These are phyloP conservation scores for Lyophyllum atratum DNA, from an alignment of 768 basidiomycete genomes.

Conservation along the genomic window DNA sequence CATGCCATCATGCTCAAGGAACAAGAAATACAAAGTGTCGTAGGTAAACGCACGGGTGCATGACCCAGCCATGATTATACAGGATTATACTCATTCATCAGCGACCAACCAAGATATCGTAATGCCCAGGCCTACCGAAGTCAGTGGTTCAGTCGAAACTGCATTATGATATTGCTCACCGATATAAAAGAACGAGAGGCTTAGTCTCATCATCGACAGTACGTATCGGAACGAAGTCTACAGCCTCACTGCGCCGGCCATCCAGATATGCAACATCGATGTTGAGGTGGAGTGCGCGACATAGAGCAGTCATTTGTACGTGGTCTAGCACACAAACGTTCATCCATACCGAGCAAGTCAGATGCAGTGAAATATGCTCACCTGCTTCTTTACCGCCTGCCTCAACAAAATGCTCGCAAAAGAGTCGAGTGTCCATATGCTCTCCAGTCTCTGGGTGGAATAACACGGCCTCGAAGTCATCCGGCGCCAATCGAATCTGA, in stretches of 20 bases:
- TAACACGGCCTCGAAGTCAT: constrained; percentile 70
- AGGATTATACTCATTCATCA: too few species aligned
- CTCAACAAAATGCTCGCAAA: constrained; percentile 81
- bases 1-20: too few species aligned
- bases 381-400: constrained; percentile 78
- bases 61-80: too few species aligned
- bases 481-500: constrained; percentile 67
- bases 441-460: constrained; percentile 72
- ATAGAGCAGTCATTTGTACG: constrained; percentile 78
- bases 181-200: constrained; percentile 73
- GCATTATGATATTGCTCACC: constrained; percentile 41
- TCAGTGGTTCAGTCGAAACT: not conserved
- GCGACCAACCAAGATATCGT: constrained; percentile 61
- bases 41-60: too few species aligned
- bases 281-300: constrained; percentile 64
- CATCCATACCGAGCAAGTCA: not conserved
- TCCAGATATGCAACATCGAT: constrained; percentile 83
- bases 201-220: constrained; percentile 43
- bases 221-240: constrained; percentile 63
- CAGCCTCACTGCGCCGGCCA: constrained; percentile 40
- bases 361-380: constrained; percentile 25
- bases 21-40: too few species aligned
- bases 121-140: constrained; percentile 75
- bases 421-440: constrained; percentile 56
- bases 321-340: constrained; percentile 58